Base-by-base conservation (phyloP, 352 stramenopile species). In the Pythium pyrilobum region DNA sequence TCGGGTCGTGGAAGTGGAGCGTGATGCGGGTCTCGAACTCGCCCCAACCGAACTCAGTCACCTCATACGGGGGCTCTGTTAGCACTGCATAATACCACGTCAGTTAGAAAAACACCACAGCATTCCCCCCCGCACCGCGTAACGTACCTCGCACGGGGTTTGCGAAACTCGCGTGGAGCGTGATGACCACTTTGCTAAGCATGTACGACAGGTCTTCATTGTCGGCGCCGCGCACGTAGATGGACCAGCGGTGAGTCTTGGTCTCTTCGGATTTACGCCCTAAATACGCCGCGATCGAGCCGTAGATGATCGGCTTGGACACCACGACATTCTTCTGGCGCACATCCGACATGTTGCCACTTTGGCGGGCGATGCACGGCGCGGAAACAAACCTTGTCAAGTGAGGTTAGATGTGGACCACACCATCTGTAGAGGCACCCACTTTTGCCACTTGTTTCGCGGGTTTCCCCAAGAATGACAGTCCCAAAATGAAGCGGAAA, bases 1-100 rank as follows among this genome's bases (percentile, higher is more conserved):
- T 85, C 18, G 91, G 71, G 69, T 98, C 96, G 63, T 96, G 96
- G 74, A 98, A 99, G 64, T 98, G 81, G 56, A 99, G 87, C 57
- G 93, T 83, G 59, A 99, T 98, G 46, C 85, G 87, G 15, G 92
- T 97, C 78, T 99, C 95, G 70, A 99, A 99, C 71, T 99, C 96
- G 36, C 96, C 96, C 96, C 96, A 99, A 43, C 96, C 96, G 43
- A 87, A 92, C 67, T 98, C 96, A 4, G 91, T 97, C 15, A 99
- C 92, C 68, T 98, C 92, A 67, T 97, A 99, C 37, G 96, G 96
- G 29, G 94, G 91, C 60, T 96, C 76, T 0, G 86, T 97, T 32
- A 98, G 67, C 65, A 98, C 96, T 94, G 47, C 18, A 47, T 39
- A 10, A 29, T 34, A 23, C 29, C 18, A 10, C 40, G 37, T 20